Conservation (phyloP, 140 eudicot species). For the Artemisia princeps region DNA sequence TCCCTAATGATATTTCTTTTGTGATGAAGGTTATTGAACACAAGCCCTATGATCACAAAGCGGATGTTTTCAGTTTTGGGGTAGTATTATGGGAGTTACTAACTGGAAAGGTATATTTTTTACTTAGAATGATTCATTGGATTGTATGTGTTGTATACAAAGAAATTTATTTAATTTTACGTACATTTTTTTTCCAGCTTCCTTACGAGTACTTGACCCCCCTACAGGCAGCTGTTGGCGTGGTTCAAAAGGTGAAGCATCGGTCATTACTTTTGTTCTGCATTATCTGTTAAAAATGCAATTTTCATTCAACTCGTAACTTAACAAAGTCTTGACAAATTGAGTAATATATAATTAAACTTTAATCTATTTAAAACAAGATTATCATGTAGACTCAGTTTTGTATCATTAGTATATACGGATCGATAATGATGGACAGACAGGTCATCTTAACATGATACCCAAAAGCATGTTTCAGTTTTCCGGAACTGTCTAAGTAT, state of each 20-base stretch:
- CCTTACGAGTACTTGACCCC: slow-evolving; percentile 93
- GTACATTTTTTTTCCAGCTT: slow-evolving; percentile 40
- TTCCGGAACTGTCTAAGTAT: background rate
- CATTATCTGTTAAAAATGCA: background rate
- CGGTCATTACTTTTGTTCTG: slow-evolving; percentile 4
- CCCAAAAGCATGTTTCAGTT: background rate
- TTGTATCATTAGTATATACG: background rate
- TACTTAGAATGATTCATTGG: background rate
- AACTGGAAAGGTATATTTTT: slow-evolving; percentile 70
- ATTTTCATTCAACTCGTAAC: background rate
- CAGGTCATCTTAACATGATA: background rate
- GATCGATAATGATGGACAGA: background rate
- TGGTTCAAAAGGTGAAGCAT: slow-evolving; percentile 76
- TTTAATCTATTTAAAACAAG: too few relatives aligned
- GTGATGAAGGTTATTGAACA: slow-evolving; percentile 39
- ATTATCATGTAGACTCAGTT: background rate
- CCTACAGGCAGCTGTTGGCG: slow-evolving; percentile 91
- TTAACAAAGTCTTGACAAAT: background rate
- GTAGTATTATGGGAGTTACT: slow-evolving; percentile 40
- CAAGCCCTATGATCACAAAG: slow-evolving; percentile 42
- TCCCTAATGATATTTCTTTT: slow-evolving; percentile 20
- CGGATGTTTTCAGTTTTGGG: slow-evolving; percentile 41
- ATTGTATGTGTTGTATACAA: background rate
- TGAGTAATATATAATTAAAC: background rate
- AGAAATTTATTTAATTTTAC: background rate